Evolutionary conservation across 2,329 filamentous ascomycete species (phyloP).

Genomic region (Acrocalymma vagum): DNA sequence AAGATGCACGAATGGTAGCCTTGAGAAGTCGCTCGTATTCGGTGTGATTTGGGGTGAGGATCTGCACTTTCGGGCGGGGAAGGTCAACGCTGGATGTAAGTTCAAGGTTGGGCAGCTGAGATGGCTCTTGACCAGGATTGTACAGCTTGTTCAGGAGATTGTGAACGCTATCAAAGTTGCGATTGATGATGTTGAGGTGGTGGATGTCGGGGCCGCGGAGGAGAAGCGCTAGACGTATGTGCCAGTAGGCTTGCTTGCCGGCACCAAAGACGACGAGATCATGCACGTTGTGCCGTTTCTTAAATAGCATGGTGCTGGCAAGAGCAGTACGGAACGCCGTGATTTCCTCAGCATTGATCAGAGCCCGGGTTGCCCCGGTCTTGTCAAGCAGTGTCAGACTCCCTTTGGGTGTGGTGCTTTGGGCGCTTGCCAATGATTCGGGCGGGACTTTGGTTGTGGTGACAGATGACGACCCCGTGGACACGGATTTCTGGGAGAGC

Average conservation of each 20-base stretch:
- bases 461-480: conserved; percentile 31
- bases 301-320: conserved; percentile 68
- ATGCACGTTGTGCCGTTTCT: conserved; percentile 72
- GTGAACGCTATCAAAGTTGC: conserved; percentile 68
- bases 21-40: conserved; percentile 74
- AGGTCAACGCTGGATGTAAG: conserved; percentile 24
- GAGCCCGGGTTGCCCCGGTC: conserved; percentile 65
- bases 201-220: conserved; percentile 75
- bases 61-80: conserved; percentile 67
- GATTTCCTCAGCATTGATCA: conserved; percentile 73
- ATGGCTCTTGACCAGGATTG: conserved; percentile 49
- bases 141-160: conserved; percentile 64
- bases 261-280: conserved; percentile 86
- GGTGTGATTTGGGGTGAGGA: conserved; percentile 74
- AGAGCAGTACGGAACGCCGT: conserved; percentile 75
- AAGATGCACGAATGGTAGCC: conserved; percentile 74
- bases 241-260: conserved; percentile 94
- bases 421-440: conserved; percentile 24
- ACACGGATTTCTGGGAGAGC: conserved; percentile 26
- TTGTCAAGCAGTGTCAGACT: conserved; percentile 68
- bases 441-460: conserved; percentile 29
- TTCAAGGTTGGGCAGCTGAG: conserved; percentile 19
- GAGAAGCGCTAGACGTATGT: conserved; percentile 83
- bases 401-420: conserved; percentile 61
- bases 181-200: conserved; percentile 84